phyloP scores from a whole-genome alignment of 176 grass and related monocot genomes.

The Oryza meyeriana region DNA sequence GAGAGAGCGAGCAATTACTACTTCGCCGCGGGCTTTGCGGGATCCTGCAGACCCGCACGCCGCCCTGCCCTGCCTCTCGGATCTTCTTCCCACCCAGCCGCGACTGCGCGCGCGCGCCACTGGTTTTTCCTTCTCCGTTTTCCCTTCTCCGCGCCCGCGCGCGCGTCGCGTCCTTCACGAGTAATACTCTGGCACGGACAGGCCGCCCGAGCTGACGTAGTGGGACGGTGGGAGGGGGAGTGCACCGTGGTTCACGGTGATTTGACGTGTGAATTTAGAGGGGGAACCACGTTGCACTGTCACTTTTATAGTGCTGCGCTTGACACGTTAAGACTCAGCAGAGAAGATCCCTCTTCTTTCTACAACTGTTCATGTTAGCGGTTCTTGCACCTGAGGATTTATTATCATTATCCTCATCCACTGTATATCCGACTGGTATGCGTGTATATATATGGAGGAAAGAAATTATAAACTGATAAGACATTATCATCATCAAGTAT shows the following conservation, averaged over 20 bases:
- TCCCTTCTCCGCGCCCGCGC: background rate
- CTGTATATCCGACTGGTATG: no score
- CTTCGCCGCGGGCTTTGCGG: slow-evolving; percentile 16
- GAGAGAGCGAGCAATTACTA: slow-evolving; percentile 3
- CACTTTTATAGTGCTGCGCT: slow-evolving; percentile 20
- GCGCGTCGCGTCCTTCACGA: no score
- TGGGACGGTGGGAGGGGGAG: background rate
- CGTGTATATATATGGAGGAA: no score
- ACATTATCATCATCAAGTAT: no score
- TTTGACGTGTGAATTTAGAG: background rate
- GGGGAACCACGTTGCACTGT: background rate
- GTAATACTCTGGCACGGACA: background rate
- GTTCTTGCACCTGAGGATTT: no score
- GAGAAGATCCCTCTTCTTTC: no score
- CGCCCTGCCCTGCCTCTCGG: background rate
- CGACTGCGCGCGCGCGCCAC: background rate
- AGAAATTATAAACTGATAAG: no score
- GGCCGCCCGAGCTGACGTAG: background rate
- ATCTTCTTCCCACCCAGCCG: background rate
- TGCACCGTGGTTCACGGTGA: background rate
- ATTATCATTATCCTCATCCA: no score
- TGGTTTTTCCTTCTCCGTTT: background rate
- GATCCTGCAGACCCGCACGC: background rate
- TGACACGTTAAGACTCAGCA: background rate
- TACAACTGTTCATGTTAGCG: no score